These are phyloP conservation scores for Smittium mucronatum DNA, from an alignment of 371 early-diverging fungal genomes.

Conservation along the genomic window DNA sequence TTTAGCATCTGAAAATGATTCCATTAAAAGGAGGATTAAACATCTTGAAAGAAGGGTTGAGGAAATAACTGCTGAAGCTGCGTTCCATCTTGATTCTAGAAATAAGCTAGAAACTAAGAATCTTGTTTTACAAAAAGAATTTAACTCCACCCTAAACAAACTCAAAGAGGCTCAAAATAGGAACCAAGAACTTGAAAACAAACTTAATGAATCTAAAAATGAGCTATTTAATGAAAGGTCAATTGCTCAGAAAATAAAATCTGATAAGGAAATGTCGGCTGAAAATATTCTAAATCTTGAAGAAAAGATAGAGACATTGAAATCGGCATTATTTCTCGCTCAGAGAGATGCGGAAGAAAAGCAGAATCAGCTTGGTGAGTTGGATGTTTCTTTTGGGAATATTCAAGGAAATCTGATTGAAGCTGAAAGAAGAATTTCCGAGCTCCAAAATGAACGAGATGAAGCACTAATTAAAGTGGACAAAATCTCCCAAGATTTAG, in stretches of 20 bases:
- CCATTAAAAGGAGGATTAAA: conserved; percentile 41
- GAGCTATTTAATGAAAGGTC: conserved; percentile 40
- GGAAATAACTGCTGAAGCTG: conserved; percentile 44
- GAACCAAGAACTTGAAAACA: conserved; percentile 37
- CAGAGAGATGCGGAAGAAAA: conserved; percentile 64
- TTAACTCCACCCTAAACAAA: conserved; percentile 38
- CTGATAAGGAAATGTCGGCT: conserved; percentile 42
- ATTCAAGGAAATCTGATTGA: conserved; percentile 56
- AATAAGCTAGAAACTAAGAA: conserved; percentile 50
- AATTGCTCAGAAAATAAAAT: conserved; percentile 21
- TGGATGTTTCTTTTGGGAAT: conserved; percentile 43
- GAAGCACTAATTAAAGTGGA: not conserved
- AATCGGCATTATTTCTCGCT: conserved; percentile 52
- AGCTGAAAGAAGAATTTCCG: not conserved
- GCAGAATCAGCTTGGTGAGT: conserved; percentile 43
- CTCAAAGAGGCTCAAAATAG: conserved; percentile 34
- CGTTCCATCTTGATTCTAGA: conserved; percentile 34
- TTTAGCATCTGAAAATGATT: conserved; percentile 47
- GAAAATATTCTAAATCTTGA: conserved; percentile 59
- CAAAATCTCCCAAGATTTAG: not conserved
- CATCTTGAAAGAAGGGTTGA: conserved; percentile 52
- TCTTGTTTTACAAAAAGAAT: conserved; percentile 41
- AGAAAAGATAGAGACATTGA: conserved; percentile 57
- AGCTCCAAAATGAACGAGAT: not conserved
- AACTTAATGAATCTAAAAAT: conserved; percentile 26